Percentiles rank a stretch among this genome's conserved stretches.
These are phyloP conservation scores for Dalbergia oliveri DNA, from an alignment of 306 rosid species.

Conservation along the genomic window DNA sequence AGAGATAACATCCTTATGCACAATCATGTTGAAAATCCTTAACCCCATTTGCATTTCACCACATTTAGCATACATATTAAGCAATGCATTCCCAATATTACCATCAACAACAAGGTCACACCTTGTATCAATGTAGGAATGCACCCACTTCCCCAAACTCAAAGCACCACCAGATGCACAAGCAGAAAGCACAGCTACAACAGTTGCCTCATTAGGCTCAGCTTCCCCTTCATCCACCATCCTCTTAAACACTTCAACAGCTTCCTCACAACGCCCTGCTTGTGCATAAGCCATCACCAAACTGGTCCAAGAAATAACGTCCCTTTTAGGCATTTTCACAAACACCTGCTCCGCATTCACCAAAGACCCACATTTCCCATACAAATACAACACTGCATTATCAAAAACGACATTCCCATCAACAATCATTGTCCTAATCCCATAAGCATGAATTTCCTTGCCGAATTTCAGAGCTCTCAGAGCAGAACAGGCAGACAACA, in stretches of 20 bases:
- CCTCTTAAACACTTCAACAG: conserved; percentile 61
- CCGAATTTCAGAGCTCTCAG: conserved; percentile 61
- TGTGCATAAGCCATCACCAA: conserved; percentile 77
- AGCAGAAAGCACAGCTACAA: conserved; percentile 68
- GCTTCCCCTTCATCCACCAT: conserved; percentile 60
- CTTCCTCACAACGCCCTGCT: conserved; percentile 65
- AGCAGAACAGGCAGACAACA: conserved; percentile 70
- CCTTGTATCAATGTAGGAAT: conserved; percentile 58
- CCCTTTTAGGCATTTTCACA: conserved; percentile 62
- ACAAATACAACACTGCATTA: conserved; percentile 67
- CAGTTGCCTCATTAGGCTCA: conserved; percentile 77
- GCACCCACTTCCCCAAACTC: conserved; percentile 81
- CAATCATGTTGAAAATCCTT: conserved; percentile 53
- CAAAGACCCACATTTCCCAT: conserved; percentile 67
- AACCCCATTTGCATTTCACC: conserved; percentile 63
- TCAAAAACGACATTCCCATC: conserved; percentile 53
- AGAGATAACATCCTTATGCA: conserved; percentile 67
- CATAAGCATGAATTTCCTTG: conserved; percentile 67
- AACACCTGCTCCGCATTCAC: conserved; percentile 60
- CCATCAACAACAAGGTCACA: conserved; percentile 54
- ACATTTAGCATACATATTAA: conserved; percentile 83
- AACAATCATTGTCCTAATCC: conserved; percentile 48
- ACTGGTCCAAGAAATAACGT: conserved; percentile 82
- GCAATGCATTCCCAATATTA: conserved; percentile 74
- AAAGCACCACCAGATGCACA: conserved; percentile 70